Percentiles rank a stretch among this genome's conserved stretches.
Evolutionary conservation across 495 filamentous ascomycete genomes (phyloP).

Genomic region (Aspergillus homomorphus): DNA sequence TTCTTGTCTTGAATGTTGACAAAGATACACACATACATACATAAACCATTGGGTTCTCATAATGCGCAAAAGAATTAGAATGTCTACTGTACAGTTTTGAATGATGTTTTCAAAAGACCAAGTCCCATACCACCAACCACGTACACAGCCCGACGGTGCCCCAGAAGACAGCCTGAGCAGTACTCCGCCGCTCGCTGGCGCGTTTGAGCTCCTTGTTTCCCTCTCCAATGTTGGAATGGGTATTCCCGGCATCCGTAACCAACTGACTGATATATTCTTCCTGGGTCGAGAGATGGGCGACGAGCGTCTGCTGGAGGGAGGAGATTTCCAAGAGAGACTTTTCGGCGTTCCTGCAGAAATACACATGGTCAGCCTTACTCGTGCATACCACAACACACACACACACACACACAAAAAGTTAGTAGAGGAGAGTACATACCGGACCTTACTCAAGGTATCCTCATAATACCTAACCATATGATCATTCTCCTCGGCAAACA

Average conservation of each 20-base stretch:
- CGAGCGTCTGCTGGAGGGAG: slow-evolving; percentile 84
- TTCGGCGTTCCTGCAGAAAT: slow-evolving; percentile 68
- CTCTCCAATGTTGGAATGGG: slow-evolving; percentile 77
- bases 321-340: slow-evolving; percentile 89
- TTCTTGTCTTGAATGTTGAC: slow-evolving; percentile 3
- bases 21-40: not conserved
- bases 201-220: slow-evolving; percentile 91
- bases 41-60: slow-evolving; percentile 4
- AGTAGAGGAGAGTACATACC: slow-evolving; percentile 51
- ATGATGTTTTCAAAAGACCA: slow-evolving; percentile 61
- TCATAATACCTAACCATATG: slow-evolving; percentile 90
- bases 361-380: not conserved
- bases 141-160: slow-evolving; percentile 76
- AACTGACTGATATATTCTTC: slow-evolving; percentile 83
- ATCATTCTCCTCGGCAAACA: slow-evolving; percentile 93
- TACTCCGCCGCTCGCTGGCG: slow-evolving; percentile 74
- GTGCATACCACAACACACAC: not conserved
- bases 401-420: not conserved
- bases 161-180: slow-evolving; percentile 86
- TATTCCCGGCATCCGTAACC: slow-evolving; percentile 77
- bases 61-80: not conserved
- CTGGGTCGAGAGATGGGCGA: slow-evolving; percentile 78
- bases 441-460: slow-evolving; percentile 86
- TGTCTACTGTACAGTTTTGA: not conserved
- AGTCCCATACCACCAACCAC: slow-evolving; percentile 87